These are phyloP conservation scores for Suillus brevipes DNA, from an alignment of 768 basidiomycete species.

Conservation along the genomic window DNA sequence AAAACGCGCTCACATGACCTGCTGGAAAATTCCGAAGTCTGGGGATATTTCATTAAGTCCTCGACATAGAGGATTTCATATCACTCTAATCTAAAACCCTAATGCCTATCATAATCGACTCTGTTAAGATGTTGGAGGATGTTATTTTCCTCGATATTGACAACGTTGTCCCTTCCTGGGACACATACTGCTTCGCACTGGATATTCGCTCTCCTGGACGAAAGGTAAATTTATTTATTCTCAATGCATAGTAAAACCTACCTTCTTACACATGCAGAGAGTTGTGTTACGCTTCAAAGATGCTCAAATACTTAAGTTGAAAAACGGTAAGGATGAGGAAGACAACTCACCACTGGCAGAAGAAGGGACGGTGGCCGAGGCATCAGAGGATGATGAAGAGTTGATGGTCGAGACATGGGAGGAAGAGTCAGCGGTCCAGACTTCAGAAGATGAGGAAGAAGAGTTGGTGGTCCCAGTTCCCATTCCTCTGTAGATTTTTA, in stretches of 20 bases:
- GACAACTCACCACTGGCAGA: not conserved
- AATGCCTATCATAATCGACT: not conserved
- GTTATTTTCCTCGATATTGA: constrained; percentile 4
- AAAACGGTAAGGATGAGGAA: not conserved
- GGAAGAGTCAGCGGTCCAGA: not conserved
- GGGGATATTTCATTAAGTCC: not conserved
- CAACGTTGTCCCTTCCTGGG: not conserved
- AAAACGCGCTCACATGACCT: not conserved
- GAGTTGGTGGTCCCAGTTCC: not conserved
- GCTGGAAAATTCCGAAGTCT: not conserved
- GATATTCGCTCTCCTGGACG: not conserved
- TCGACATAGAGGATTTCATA: not conserved
- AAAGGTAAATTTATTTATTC: constrained; percentile 1
- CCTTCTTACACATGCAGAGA: not conserved
- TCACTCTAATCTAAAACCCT: not conserved
- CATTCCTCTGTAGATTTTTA: not conserved
- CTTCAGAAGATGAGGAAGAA: not conserved
- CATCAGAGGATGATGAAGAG: too few relatives aligned
- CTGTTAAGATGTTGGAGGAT: constrained; percentile 1
- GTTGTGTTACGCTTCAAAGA: not conserved
- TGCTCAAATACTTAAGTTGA: not conserved
- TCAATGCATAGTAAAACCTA: not conserved
- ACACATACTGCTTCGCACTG: constrained; percentile 4
- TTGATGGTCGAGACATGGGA: not conserved
- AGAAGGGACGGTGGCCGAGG: too few relatives aligned